Evolutionary conservation across 2,329 filamentous ascomycete species (phyloP).

Genomic region (Apiospora pterosperma): DNA sequence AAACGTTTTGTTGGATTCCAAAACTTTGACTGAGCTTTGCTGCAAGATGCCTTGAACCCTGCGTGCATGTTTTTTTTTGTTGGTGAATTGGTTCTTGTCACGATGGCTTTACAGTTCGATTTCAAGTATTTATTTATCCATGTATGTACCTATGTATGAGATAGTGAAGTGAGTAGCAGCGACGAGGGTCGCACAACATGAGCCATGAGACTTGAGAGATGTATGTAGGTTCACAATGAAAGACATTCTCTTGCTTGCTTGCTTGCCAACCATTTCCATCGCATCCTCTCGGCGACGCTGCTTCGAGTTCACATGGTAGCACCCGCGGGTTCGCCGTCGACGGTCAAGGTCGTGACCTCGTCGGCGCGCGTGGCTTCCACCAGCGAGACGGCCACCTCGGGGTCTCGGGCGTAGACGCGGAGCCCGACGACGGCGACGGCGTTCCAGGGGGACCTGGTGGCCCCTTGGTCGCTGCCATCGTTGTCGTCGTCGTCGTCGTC

Average conservation of each 20-base stretch:
- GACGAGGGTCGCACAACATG: background rate
- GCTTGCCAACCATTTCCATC: background rate
- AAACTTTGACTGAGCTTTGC: background rate
- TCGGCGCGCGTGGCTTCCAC: slow-evolving; percentile 4
- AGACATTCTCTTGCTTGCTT: background rate
- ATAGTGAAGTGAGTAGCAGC: background rate
- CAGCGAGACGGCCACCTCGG: slow-evolving; percentile 8
- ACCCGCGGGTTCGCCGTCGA: slow-evolving; percentile 9
- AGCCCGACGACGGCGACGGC: slow-evolving; percentile 56
- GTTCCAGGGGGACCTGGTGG: slow-evolving; percentile 49
- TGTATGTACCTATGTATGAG: too few relatives aligned
- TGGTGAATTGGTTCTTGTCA: too few relatives aligned
- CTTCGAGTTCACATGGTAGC: slow-evolving; percentile 9
- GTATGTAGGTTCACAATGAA: background rate
- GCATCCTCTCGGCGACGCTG: background rate
- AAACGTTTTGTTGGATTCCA: background rate
- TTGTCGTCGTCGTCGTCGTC: slow-evolving; percentile 5
- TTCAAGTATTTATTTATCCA: background rate
- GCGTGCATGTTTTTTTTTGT: background rate
- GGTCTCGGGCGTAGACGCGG: slow-evolving; percentile 42
- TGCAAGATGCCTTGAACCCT: background rate
- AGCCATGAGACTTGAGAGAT: background rate
- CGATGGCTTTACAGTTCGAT: background rate
- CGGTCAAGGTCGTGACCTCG: slow-evolving; percentile 6
- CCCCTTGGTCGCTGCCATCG: background rate